Conservation (phyloP, 305 asterid genomes). For the Fraxinus greggii region DNA sequence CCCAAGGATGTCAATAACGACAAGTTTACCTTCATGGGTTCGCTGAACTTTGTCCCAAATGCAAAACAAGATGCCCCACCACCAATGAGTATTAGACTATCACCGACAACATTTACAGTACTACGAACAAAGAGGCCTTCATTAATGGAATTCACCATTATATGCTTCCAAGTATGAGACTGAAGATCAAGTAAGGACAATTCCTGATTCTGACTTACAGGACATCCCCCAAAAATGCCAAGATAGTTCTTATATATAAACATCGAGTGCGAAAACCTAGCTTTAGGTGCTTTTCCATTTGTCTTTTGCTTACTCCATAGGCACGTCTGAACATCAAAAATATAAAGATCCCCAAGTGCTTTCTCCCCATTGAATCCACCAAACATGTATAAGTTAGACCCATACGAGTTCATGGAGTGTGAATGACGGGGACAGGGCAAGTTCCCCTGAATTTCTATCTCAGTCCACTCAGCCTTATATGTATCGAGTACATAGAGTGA, state of each 20-base stretch:
- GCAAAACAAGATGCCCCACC: constrained; percentile 99
- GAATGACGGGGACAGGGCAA: constrained; percentile 88
- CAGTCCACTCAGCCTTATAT: constrained; percentile 57
- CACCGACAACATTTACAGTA: constrained; percentile 59
- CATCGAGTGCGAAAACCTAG: constrained; percentile 90
- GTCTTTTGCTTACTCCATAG: constrained; percentile 61
- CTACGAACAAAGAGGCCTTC: constrained; percentile 83
- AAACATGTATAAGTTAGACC: constrained; percentile 57
- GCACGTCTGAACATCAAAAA: constrained; percentile 56
- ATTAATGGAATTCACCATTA: constrained; percentile 49
- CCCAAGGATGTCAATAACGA: constrained; percentile 42
- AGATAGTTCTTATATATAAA: constrained; percentile 63
- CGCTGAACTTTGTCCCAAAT: constrained; percentile 94
- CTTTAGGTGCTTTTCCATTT: constrained; percentile 57
- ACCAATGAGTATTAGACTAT: constrained; percentile 69
- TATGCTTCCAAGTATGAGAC: constrained; percentile 60
- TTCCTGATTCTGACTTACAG: constrained; percentile 58
- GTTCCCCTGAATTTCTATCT: constrained; percentile 58
- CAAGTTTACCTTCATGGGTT: constrained; percentile 64
- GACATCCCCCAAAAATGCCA: constrained; percentile 91
- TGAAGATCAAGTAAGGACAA: constrained; percentile 64
- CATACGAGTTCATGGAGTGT: constrained; percentile 69
- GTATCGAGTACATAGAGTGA: constrained; percentile 73
- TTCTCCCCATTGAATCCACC: constrained; percentile 91
- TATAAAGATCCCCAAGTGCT: constrained; percentile 70